phyloP scores from a whole-genome alignment of 1,139 yeast genomes.

The Protomyces arabidopsidicola region DNA sequence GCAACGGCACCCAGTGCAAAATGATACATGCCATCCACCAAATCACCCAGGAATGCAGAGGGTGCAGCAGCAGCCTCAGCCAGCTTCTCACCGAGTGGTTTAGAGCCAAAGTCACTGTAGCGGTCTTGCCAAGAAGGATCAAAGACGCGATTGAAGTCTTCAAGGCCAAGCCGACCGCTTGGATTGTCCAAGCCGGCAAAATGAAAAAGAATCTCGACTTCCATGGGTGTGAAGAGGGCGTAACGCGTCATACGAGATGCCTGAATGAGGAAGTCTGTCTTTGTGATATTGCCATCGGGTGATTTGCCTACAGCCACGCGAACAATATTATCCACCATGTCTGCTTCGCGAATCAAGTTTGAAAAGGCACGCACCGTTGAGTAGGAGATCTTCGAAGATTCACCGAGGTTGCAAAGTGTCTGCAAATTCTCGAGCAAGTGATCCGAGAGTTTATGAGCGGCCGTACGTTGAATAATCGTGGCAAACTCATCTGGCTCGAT shows the following conservation, averaged over 20 bases:
- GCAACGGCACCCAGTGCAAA: conserved; percentile 90
- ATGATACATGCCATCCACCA: conserved; percentile 82
- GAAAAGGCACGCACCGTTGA: conserved; percentile 47
- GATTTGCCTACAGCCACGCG: conserved; percentile 38
- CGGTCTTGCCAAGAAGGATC: conserved; percentile 45
- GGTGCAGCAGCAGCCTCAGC: conserved; percentile 46
- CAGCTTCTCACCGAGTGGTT: conserved; percentile 35
- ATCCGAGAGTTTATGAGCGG: conserved; percentile 45
- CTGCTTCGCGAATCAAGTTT: conserved; percentile 45
- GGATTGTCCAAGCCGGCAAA: conserved; percentile 42
- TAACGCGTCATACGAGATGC: conserved; percentile 45
- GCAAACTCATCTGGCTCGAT: conserved; percentile 45
- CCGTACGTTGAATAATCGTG: conserved; percentile 41
- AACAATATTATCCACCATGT: conserved; percentile 44
- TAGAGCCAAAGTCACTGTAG: conserved; percentile 35
- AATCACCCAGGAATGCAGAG: conserved; percentile 42
- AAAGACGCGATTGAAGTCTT: conserved; percentile 44
- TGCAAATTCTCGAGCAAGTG: conserved; percentile 41
- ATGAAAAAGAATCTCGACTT: conserved; percentile 46
- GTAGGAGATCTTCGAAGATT: conserved; percentile 42
- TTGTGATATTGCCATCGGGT: conserved; percentile 42
- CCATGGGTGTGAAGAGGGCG: conserved; percentile 46
- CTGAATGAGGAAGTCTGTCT: conserved; percentile 42
- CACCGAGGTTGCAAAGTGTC: conserved; percentile 42
- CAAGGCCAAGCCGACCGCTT: conserved; percentile 41